Evolutionary conservation across 306 rosid species (phyloP).

Genomic region (Spatholobus suberectus): DNA sequence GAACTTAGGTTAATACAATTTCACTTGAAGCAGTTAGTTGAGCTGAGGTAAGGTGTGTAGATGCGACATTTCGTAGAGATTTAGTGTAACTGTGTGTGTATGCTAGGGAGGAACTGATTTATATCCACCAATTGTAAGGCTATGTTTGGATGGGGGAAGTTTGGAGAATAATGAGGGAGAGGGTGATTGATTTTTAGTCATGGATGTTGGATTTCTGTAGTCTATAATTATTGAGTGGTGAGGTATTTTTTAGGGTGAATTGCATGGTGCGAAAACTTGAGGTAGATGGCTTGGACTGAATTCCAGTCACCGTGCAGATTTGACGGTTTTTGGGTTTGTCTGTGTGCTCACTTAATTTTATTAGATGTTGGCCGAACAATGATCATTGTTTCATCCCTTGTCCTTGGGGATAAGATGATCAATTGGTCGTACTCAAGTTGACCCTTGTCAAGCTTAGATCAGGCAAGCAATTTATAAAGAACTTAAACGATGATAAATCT

Average conservation of each 20-base stretch:
- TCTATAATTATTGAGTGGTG: not conserved
- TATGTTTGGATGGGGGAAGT: conserved; percentile 20
- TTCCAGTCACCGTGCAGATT: not conserved
- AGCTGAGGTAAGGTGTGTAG: conserved; percentile 1
- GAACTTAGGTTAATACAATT: conserved; percentile 37
- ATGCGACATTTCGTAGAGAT: conserved; percentile 8
- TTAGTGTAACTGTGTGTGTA: not conserved
- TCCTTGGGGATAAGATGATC: conserved; percentile 19
- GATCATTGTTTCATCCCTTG: not conserved
- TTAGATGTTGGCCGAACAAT: conserved; percentile 23
- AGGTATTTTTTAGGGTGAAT: conserved; percentile 11
- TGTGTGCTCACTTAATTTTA: not conserved
- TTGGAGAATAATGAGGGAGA: not conserved
- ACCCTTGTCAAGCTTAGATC: conserved; percentile 1
- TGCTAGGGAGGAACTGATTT: conserved; percentile 34
- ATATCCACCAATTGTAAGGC: not conserved
- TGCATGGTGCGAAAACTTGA: not conserved
- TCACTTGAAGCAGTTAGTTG: conserved; percentile 25
- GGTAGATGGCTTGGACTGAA: not conserved
- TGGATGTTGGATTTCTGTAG: conserved; percentile 6
- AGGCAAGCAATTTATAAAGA: conserved; percentile 12
- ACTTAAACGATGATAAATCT: conserved; percentile 17
- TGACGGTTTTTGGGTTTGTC: not conserved
- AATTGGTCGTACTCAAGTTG: not conserved
- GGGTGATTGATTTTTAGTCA: not conserved